Base-by-base conservation (phyloP, 352 stramenopile genomes). In the Plasmopara viticola region DNA sequence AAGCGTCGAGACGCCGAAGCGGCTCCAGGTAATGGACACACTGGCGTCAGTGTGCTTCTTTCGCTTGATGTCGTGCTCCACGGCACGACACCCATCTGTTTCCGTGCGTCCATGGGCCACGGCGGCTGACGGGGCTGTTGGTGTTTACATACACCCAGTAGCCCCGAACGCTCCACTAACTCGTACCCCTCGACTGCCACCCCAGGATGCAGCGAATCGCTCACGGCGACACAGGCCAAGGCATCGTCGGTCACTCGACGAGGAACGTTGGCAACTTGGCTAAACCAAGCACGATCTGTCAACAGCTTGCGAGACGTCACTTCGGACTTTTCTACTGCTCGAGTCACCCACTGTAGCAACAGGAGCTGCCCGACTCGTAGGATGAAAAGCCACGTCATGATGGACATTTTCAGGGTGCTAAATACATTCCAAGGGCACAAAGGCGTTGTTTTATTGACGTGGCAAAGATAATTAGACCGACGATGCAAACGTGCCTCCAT, bases 131-230 rank as follows among this genome's bases (percentile, higher is more conserved):
- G 34, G 9, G 47, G 55, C 15, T 61, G 51, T 18, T 66, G 57
- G 37, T 86, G 66, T 31, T 84, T 75, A 38, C 78, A 90, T 28
- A 87, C 68, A 2, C 80, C 80, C 18, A 90, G 46, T 17, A 87
- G 53, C 15, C 63, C 76, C 25, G 78, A 74, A 18, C 74, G 75
- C 59, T 90, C 80, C 33, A 89, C 66, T 20, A 90, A 50, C 51
- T 90, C 77, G 51, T 90, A 90, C 37, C 79, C 77, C 42, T 76
- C 54, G n/a, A 90, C 62, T 8, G 55, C 58, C 31, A 64, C 37
- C 5, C 79, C 79, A 8, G 72, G 66, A 34, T 29, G 56, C 15
- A 80, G 52, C 41, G 48, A 45, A 31, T 83, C 66, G 10, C 56
- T 59, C 34, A 78, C 56, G 1, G 57, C 53, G 13, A 68, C 56